Base-by-base conservation (phyloP, 2,329 filamentous ascomycete genomes). In the Chrysosporium keratinophilum region DNA sequence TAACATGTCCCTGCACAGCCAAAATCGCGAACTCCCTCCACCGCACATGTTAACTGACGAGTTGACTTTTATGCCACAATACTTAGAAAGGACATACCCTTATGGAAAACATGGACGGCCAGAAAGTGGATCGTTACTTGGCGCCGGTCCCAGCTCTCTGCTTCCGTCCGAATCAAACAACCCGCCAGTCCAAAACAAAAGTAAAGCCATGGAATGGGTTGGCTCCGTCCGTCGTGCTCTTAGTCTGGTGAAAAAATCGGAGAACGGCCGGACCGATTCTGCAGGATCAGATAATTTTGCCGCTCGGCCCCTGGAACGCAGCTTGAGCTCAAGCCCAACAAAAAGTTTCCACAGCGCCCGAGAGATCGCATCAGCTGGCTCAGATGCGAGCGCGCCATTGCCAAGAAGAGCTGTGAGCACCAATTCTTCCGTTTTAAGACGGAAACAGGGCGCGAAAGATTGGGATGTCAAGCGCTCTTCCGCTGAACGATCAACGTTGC, bases 181-280 rank as follows among this genome's bases (percentile, higher is more conserved):
- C n/a, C 33, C 50, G 14, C 56, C 57, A 1, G 55, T 56, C 23
- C 58, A 59, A 12, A 59, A 43, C 35, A 37, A 65, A 62, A 50
- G 59, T 61, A 82, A 17, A 80, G 79, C 64, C 77, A 83, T 70
- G 70, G 78, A 78, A 20, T 87, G 84, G 82, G 71, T 89, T 10
- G 84, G 84, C 19, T 86, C 81, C 46, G 67, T 89, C 17, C 76
- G 80, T 15, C 77, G 83, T 37, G 83, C 83, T 10, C 79, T 87
- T 40, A 76, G 66, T 68, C 54, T 67, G 59, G 61, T 63, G 20
- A 60, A 61, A 60, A 46, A 66, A 48, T 47, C 49, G 47, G 17
- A 57, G 57, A 45, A 49, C 50, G 23, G 17, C 40, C 37, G 54
- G 19, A 12, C 40, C 41, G 20, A 48, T 23, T 23, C 42, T 39